phyloP scores from a whole-genome alignment of 2,329 filamentous ascomycete species.

The Cladorrhinum sp. region DNA sequence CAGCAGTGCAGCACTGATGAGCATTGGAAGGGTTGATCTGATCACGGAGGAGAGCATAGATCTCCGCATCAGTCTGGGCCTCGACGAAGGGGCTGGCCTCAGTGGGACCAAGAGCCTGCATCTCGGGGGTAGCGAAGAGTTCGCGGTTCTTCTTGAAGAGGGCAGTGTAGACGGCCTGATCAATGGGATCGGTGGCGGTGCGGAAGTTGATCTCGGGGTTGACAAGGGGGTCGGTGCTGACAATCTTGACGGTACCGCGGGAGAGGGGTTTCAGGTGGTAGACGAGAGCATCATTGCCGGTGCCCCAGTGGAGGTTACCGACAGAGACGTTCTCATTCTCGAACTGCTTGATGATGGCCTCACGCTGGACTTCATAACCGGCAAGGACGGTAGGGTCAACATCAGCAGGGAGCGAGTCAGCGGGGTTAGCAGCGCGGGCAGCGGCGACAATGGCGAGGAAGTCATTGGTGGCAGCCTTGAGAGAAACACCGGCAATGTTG shows the following conservation, averaged over 20 bases:
- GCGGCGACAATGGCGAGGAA: conserved; percentile 29
- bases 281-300: conserved; percentile 28
- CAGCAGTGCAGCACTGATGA: conserved; percentile 32
- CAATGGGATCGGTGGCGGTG: conserved; percentile 38
- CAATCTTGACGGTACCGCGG: conserved; percentile 39
- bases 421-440: conserved; percentile 31
- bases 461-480: conserved; percentile 32
- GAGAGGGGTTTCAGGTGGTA: conserved; percentile 40
- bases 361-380: conserved; percentile 37
- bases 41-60: conserved; percentile 26
- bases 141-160: conserved; percentile 35
- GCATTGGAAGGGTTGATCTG: conserved; percentile 26
- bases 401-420: conserved; percentile 33
- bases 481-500: conserved; percentile 32
- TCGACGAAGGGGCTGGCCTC: conserved; percentile 31
- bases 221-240: conserved; percentile 34
- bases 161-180: conserved; percentile 35
- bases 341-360: conserved; percentile 32
- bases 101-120: conserved; percentile 30
- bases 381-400: conserved; percentile 35
- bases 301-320: conserved; percentile 34
- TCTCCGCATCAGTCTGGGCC: conserved; percentile 28
- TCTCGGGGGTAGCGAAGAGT: conserved; percentile 32
- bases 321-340: conserved; percentile 27
- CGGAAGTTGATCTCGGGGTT: conserved; percentile 38